Evolutionary conservation across 371 early-diverging fungal genomes (phyloP), one percentile per base, ranked within the genome.

Genomic region (Rhizopus delemar): DNA sequence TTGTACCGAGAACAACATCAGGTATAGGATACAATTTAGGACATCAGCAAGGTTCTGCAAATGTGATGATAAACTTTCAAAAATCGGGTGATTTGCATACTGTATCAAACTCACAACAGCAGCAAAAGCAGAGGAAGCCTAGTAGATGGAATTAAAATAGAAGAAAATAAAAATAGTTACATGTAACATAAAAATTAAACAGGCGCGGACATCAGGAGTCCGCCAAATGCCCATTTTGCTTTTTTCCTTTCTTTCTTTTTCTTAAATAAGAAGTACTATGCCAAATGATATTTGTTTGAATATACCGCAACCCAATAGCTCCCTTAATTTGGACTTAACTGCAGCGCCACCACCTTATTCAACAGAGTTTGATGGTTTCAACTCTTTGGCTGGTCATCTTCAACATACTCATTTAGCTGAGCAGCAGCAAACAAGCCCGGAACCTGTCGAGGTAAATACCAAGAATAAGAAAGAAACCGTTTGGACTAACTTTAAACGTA

Each of bases 81-180:
- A 65, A 63, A 57, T 61, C 69, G 8, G 69, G 62, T n/a, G 72
- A 70, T 16, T 58, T 75, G 9, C 59, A 62, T 15, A 65, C 71
- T n/a, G 32, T 46, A 43, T 29, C 29, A 16, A 9, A 46, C 9
- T 15, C 9, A 46, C 46, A 13, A 16, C 49, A 28, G 28, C 49
- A 28, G 34, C n/a, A n/a, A 51, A 36, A 56, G 13, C 31, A 15
- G 32, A 52, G n/a, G 41, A 60, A 56, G 34, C 57, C 57, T 4
- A 53, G 48, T 48, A 31, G 49, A 57, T 65, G 65, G 65, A 59
- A 53, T 53, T 57, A 57, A 62, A 39, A 41, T 22, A 22, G 22
- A 22, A 22, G 22, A 22, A 54, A 55, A 41, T 41, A 61, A 41
- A 43, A n/a, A 52, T 35, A n/a, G 5, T 8, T n/a, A 4, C 13